Conservation (phyloP, 2,329 filamentous ascomycete genomes). For the Coleophoma crateriformis region DNA sequence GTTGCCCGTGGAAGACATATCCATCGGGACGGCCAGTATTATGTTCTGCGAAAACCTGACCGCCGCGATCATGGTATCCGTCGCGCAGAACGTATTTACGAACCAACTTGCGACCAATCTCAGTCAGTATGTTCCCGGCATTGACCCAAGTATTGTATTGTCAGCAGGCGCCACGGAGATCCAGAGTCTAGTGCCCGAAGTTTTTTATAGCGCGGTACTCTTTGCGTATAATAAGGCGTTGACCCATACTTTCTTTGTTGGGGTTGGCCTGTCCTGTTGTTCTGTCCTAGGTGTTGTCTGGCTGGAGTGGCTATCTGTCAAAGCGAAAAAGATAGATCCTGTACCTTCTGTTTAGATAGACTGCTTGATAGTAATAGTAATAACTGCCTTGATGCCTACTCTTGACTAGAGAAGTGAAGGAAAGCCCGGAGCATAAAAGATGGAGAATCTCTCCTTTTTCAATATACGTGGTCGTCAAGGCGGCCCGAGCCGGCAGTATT, state of each 20-base stretch:
- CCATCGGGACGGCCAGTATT: slow-evolving; percentile 20
- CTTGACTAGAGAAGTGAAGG: too few relatives aligned
- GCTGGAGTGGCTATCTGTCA: neutral
- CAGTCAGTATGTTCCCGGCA: slow-evolving; percentile 28
- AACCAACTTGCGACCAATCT: slow-evolving; percentile 49
- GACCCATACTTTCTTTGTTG: neutral
- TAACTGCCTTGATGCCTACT: too few relatives aligned
- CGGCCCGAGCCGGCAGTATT: too few relatives aligned
- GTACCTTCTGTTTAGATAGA: neutral
- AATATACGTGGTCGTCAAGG: too few relatives aligned
- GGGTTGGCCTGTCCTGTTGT: neutral
- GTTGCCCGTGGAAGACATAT: slow-evolving; percentile 11
- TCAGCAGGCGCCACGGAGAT: slow-evolving; percentile 47
- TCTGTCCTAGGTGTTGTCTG: neutral
- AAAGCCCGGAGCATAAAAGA: too few relatives aligned
- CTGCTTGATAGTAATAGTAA: slow-evolving; percentile 1
- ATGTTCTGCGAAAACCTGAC: slow-evolving; percentile 26
- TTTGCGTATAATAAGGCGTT: slow-evolving; percentile 39
- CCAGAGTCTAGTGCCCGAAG: slow-evolving; percentile 32
- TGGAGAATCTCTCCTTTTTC: too few relatives aligned
- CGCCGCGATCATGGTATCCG: slow-evolving; percentile 26
- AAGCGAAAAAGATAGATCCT: neutral
- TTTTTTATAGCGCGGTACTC: slow-evolving; percentile 39
- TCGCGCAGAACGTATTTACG: slow-evolving; percentile 17
- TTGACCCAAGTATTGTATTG: slow-evolving; percentile 41